phyloP scores from a whole-genome alignment of 768 basidiomycete species.

The Mycena chlorophos region DNA sequence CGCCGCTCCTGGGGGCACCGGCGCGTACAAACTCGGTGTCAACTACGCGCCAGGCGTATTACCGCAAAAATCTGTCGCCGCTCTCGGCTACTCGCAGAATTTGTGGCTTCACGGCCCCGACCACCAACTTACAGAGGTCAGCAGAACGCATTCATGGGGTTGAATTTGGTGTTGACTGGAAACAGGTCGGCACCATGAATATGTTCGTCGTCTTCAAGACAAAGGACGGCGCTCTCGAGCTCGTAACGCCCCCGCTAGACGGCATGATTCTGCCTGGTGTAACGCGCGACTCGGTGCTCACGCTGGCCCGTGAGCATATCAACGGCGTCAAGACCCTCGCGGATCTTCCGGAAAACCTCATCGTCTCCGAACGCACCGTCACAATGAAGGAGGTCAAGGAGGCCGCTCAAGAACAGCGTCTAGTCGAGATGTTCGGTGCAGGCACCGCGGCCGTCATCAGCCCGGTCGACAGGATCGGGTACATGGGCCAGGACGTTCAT shows the following conservation, averaged over 20 bases:
- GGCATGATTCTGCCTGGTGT: constrained; percentile 93
- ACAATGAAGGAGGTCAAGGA: constrained; percentile 74
- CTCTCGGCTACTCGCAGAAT: constrained; percentile 82
- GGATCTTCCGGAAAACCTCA: constrained; percentile 55
- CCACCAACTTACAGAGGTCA: constrained; percentile 53
- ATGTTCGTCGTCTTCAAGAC: constrained; percentile 79
- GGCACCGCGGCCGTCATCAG: constrained; percentile 82
- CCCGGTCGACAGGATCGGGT: constrained; percentile 73
- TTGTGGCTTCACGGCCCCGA: constrained; percentile 85
- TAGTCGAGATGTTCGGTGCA: constrained; percentile 82
- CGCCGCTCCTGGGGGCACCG: constrained; percentile 85
- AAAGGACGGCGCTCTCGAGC: constrained; percentile 62
- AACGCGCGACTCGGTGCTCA: constrained; percentile 82
- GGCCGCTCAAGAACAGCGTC: constrained; percentile 55
- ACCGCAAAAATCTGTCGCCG: constrained; percentile 76
- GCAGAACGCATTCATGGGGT: background rate
- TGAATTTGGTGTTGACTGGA: constrained; percentile 48
- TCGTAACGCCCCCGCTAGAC: constrained; percentile 86
- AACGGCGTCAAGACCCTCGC: constrained; percentile 44
- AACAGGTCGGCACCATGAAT: constrained; percentile 87
- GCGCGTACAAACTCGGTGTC: constrained; percentile 83
- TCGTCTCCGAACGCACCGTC: constrained; percentile 67
- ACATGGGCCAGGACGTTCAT: constrained; percentile 58
- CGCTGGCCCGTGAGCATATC: constrained; percentile 65
- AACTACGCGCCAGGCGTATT: constrained; percentile 89